phyloP scores from a whole-genome alignment of 768 basidiomycete species.

The Melanogaster broomeanus region DNA sequence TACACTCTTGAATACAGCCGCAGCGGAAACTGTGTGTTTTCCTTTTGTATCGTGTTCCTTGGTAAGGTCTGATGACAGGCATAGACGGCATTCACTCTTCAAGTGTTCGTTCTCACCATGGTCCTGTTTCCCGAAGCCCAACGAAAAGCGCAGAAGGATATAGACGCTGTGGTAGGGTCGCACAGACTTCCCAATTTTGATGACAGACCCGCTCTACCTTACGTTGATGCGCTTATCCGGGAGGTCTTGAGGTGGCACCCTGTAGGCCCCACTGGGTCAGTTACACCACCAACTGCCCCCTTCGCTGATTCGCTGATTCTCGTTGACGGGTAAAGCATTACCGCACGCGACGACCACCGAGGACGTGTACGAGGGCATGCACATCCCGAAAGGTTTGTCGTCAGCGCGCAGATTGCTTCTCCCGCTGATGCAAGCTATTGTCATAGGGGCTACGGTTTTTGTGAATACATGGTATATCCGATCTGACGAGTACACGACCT shows the following conservation, averaged over 20 bases:
- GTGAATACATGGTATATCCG: slow-evolving; percentile 23
- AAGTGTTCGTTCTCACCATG: slow-evolving; percentile 30
- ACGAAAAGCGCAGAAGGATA: slow-evolving; percentile 24
- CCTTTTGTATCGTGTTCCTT: not conserved
- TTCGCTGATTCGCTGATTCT: not conserved
- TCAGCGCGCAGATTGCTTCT: not conserved
- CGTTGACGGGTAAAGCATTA: slow-evolving; percentile 13
- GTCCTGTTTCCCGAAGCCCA: slow-evolving; percentile 26
- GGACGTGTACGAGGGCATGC: slow-evolving; percentile 26
- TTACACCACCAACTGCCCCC: not conserved
- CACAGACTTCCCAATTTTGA: slow-evolving; percentile 21
- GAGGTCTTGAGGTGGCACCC: slow-evolving; percentile 28
- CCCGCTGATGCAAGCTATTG: not conserved
- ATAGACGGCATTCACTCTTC: slow-evolving; percentile 22
- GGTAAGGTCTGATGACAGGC: not conserved
- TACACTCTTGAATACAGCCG: slow-evolving; percentile 19
- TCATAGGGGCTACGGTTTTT: slow-evolving; percentile 17
- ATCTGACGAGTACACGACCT: not conserved
- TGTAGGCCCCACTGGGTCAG: slow-evolving; percentile 20
- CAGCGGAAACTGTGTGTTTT: slow-evolving; percentile 26
- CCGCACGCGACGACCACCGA: slow-evolving; percentile 20
- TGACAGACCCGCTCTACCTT: slow-evolving; percentile 26
- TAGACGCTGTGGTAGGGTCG: slow-evolving; percentile 21
- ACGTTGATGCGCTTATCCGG: slow-evolving; percentile 22
- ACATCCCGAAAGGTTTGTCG: slow-evolving; percentile 24